Percentiles rank a stretch among this genome's conserved stretches.
phyloP scores from a whole-genome alignment of 2,329 filamentous ascomycete genomes.

The Sclerotinia subarctica region DNA sequence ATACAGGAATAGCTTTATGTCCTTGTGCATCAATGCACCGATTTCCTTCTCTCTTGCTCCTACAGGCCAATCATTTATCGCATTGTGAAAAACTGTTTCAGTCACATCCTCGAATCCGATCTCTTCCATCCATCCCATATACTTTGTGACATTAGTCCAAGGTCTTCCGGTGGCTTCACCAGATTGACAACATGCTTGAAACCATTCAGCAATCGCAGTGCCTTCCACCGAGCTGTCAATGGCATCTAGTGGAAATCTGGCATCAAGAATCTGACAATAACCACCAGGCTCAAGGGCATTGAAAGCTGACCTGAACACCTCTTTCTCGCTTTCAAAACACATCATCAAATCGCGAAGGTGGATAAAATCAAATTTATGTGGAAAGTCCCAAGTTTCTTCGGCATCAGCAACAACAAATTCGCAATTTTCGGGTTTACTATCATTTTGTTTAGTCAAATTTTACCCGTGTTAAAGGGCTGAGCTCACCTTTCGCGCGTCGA shows the following conservation, averaged over 20 bases:
- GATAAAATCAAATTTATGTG: conserved; percentile 49
- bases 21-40: conserved; percentile 25
- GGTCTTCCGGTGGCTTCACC: conserved; percentile 21
- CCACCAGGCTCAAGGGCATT: conserved; percentile 25
- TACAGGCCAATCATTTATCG: conserved; percentile 53
- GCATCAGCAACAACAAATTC: conserved; percentile 51
- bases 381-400: conserved; percentile 47
- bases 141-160: conserved; percentile 24
- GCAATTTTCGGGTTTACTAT: conserved; percentile 21
- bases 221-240: conserved; percentile 27
- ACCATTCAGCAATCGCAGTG: conserved; percentile 29
- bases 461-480: not conserved
- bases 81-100: conserved; percentile 51
- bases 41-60: conserved; percentile 30
- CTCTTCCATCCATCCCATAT: conserved; percentile 35
- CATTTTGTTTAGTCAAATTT: not conserved
- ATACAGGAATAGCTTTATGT: conserved; percentile 19
- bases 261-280: conserved; percentile 25
- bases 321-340: conserved; percentile 24
- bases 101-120: conserved; percentile 54
- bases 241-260: conserved; percentile 20
- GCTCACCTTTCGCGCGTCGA: not conserved
- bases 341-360: conserved; percentile 36
- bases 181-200: conserved; percentile 23
- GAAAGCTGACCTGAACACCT: conserved; percentile 20